A percentile compares a stretch with the other conserved stretches of the same genome.
phyloP scores from a whole-genome alignment of 2,329 filamentous ascomycete species.

The Fusarium ramigenum region DNA sequence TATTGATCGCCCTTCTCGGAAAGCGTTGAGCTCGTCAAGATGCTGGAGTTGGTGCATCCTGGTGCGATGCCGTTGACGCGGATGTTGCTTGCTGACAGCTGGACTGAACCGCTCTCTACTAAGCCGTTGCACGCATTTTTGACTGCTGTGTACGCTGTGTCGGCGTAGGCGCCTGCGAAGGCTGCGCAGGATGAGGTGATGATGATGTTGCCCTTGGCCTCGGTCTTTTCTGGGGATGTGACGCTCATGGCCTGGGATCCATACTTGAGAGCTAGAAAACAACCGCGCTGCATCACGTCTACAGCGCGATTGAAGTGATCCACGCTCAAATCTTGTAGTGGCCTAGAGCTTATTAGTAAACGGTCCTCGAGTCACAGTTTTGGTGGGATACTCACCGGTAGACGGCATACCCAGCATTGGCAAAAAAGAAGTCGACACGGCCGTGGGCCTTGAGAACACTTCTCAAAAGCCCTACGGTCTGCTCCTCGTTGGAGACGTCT shows the following conservation, averaged over 20 bases:
- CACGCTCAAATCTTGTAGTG: conserved; percentile 2
- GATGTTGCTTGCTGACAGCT: conserved; percentile 14
- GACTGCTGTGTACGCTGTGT: conserved; percentile 2
- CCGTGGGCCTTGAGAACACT: not conserved
- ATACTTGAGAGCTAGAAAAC: conserved; percentile 32
- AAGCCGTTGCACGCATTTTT: not conserved
- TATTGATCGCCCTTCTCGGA: not conserved
- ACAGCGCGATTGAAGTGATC: conserved; percentile 6
- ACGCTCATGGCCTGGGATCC: conserved; percentile 28
- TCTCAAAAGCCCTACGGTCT: not conserved
- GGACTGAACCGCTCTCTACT: conserved; percentile 11
- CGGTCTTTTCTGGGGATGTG: conserved; percentile 2
- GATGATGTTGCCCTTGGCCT: conserved; percentile 24
- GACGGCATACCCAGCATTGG: conserved; percentile 27
- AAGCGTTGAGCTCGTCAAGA: not conserved
- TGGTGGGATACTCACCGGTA: conserved; percentile 1
- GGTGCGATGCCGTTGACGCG: conserved; percentile 28
- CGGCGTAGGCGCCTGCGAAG: conserved; percentile 1
- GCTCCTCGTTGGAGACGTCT: not conserved
- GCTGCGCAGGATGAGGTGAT: conserved; percentile 26
- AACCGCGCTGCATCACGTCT: conserved; percentile 20
- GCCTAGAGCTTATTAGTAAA: fast-evolving
- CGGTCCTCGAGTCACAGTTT: fast-evolving
- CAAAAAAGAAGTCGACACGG: conserved; percentile 35
- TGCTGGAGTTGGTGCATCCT: conserved; percentile 12